Evolutionary conservation across 257 asterid species (phyloP).

Genomic region (Cynanchum wilfordii): DNA sequence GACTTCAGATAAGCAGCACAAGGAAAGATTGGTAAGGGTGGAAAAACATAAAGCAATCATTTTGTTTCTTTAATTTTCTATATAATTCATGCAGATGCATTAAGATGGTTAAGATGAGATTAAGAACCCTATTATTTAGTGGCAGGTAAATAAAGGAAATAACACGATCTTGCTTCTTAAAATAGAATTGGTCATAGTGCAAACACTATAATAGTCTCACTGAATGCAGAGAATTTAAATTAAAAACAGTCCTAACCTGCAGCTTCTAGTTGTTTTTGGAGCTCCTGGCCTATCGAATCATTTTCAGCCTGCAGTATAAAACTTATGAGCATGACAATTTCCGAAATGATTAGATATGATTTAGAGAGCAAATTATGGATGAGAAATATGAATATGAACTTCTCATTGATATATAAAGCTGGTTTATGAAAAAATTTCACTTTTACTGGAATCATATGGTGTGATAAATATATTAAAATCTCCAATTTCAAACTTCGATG

Average conservation of each 20-base stretch:
- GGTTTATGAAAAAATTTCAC: too few species aligned
- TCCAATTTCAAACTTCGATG: not conserved
- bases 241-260: constrained; percentile 45
- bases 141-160: not conserved
- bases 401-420: too few species aligned
- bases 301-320: constrained; percentile 60
- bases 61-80: not conserved
- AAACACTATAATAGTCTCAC: not conserved
- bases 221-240: not conserved
- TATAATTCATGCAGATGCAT: not conserved
- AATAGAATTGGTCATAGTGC: not conserved
- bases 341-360: not conserved
- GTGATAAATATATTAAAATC: not conserved
- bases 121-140: not conserved
- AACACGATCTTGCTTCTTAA: not conserved
- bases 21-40: not conserved
- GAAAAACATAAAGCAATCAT: not conserved
- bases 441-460: not conserved
- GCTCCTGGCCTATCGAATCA: constrained; percentile 84
- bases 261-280: constrained; percentile 84
- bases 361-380: too few species aligned
- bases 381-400: too few species aligned
- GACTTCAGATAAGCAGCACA: not conserved
- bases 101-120: not conserved
- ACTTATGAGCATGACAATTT: not conserved